A percentile compares a stretch with the other conserved stretches of the same genome.
Evolutionary conservation across 2,329 filamentous ascomycete species (phyloP).

Genomic region (Colletotrichum sp.): DNA sequence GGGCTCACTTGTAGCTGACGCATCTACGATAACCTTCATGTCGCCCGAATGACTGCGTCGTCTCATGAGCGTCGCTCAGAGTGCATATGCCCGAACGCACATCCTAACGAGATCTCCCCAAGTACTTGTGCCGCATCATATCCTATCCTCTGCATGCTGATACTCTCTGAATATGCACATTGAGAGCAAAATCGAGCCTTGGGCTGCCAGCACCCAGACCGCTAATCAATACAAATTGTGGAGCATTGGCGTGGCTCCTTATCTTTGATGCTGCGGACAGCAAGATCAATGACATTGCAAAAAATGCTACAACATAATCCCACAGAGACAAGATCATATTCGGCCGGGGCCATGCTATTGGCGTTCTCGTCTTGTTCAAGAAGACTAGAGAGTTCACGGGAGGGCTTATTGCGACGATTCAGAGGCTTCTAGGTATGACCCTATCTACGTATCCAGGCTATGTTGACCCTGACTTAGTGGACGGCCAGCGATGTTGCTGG

Average conservation of each 20-base stretch:
- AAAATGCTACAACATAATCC: slow-evolving; percentile 63
- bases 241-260: slow-evolving; percentile 62
- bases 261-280: slow-evolving; percentile 70
- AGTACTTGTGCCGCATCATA: too few relatives aligned
- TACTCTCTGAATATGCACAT: too few relatives aligned
- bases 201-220: too few relatives aligned
- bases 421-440: slow-evolving; percentile 36
- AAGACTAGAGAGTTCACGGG: slow-evolving; percentile 55
- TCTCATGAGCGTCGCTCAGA: too few relatives aligned
- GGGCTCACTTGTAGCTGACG: too few relatives aligned
- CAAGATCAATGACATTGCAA: slow-evolving; percentile 59
- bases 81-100: too few relatives aligned
- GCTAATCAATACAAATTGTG: slow-evolving; percentile 44
- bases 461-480: slow-evolving; percentile 55
- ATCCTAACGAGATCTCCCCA: too few relatives aligned
- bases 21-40: too few relatives aligned
- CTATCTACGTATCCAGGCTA: slow-evolving; percentile 67
- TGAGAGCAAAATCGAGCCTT: too few relatives aligned
- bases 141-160: too few relatives aligned
- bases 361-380: slow-evolving; percentile 47
- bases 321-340: slow-evolving; percentile 70
- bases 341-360: slow-evolving; percentile 65
- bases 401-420: slow-evolving; percentile 52
- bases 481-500: slow-evolving; percentile 60
- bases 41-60: too few relatives aligned